Base-by-base conservation (phyloP, 345 rosid species). In the Eucalyptus caleyi region DNA sequence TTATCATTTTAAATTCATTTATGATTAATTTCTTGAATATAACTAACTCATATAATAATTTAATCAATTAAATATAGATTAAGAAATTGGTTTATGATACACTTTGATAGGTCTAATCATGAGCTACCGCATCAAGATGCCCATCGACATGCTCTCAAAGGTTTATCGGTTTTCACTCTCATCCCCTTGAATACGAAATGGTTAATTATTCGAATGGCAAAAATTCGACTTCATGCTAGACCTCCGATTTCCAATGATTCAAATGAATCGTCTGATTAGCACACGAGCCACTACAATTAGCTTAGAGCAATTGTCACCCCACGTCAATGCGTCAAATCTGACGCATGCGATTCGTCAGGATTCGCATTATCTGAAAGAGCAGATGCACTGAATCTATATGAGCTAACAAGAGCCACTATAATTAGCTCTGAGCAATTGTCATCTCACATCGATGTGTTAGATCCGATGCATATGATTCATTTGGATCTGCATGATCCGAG, bases 261-360 rank as follows among this genome's bases (percentile, higher is more conserved):
- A 16, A 9, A 32, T 8, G 40, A 12, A 62, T 3, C 80, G 3
- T 32, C 23, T 9, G 0, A 67, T 16, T 34, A 67, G 11, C 3
- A 32, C 6, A 8, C 9, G 5, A 3, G n/a, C 67, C 7, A 11
- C n/a, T 59, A 6, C 7, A 27, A 27, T 26, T 26, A 59, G n/a
- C 67, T 59, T 59, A 6, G 67, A 59, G 67, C 67, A 10, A 59
- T 26, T 27, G 14, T 26, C n/a, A 21, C 15, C n/a, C 7, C 67
- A 59, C 1, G 2, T 12, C 2, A 0, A 7, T 5, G 15, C 7
- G 15, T 26, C 67, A 59, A 27, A 26, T 59, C 4, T 2, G 7
- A 12, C 6, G 3, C 15, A 5, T 4, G 34, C 9, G 8, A 11
- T 27, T 16, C 8, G 32, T 27, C 16, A 4, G 3, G 34, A 6